Evolutionary conservation across 345 rosid species (phyloP), one percentile per base, ranked within the genome.

Genomic region (Gossypioides kirkii): DNA sequence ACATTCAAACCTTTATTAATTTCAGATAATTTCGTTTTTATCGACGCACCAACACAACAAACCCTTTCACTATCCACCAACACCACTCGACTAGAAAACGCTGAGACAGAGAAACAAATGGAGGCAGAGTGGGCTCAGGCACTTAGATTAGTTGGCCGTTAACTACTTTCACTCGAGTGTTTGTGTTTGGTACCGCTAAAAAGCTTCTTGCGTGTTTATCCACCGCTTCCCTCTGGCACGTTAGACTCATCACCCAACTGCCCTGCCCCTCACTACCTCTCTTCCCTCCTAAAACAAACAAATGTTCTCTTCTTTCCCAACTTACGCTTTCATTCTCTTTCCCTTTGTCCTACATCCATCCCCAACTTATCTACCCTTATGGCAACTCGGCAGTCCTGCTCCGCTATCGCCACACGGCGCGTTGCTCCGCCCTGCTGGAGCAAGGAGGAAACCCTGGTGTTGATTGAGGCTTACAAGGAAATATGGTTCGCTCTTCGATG

Each of bases 361-460:
- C 12, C 41, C 49, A 1, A 72, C 38, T n/a, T 49, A 62, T 10
- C 42, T 46, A 32, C 77, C 43, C 58, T 49, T 49, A 82, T 74
- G 84, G 73, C 76, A 26, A 61, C 61, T 13, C 71, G 42, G 7
- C 42, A 22, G 10, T 20, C 76, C 73, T 52, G 28, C 79, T 68
- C 79, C 76, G 43, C 78, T 80, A 43, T 61, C 81, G 0, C 53
- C 25, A 26, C 78, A 10, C 76, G 83, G 36, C 77, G 88, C 69
- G 87, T 87, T 18, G 89, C 91, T 3, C 91, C 91, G 13, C 93
- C 96, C 22, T 88, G 93, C 86, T 90, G 96, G 93, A 84, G 82
- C 64, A 80, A 76, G 41, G 89, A 87, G 6, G 93, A 90, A 59
- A 84, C 91, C 72, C 41, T 86, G 4, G 87, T 86, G 20, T 84